A percentile compares a stretch with the other conserved stretches of the same genome.
phyloP scores from a whole-genome alignment of 331 rosid species.

The Rhamnella rubrinervis region DNA sequence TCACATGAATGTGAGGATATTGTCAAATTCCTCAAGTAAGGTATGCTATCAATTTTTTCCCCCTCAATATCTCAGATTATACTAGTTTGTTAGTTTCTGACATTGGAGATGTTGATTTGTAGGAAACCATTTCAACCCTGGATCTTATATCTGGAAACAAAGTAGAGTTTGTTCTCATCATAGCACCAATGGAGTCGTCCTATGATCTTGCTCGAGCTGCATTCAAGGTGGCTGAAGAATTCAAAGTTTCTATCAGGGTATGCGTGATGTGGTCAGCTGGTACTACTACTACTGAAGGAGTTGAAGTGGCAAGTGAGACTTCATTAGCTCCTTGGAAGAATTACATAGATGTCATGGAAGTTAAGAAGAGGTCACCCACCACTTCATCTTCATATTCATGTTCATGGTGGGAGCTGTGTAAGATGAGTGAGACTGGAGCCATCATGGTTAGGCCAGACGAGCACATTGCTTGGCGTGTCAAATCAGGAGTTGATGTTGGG shows the following conservation, averaged over 20 bases:
- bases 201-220: constrained; percentile 63
- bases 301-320: constrained; percentile 44
- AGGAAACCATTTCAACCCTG: constrained; percentile 60
- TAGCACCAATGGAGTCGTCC: constrained; percentile 55
- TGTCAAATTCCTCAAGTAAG: constrained; percentile 45
- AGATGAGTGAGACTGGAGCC: constrained; percentile 65
- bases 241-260: constrained; percentile 43
- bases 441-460: constrained; percentile 82
- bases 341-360: constrained; percentile 53
- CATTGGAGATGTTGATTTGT: constrained; percentile 11
- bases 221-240: constrained; percentile 62
- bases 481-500: constrained; percentile 23
- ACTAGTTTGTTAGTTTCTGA: background rate
- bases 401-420: constrained; percentile 82
- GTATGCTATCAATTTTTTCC: constrained; percentile 34
- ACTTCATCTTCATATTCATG: constrained; percentile 45
- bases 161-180: constrained; percentile 70
- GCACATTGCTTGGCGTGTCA: constrained; percentile 76
- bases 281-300: constrained; percentile 5
- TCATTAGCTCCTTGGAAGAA: constrained; percentile 60
- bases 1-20: constrained; percentile 66
- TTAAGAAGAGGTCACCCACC: constrained; percentile 29
- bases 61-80: background rate
- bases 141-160: constrained; percentile 70
- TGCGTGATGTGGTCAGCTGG: constrained; percentile 66